Conservation (phyloP, 108 stramenopile genomes). For the Cyclotella choctawhatcheeana region DNA sequence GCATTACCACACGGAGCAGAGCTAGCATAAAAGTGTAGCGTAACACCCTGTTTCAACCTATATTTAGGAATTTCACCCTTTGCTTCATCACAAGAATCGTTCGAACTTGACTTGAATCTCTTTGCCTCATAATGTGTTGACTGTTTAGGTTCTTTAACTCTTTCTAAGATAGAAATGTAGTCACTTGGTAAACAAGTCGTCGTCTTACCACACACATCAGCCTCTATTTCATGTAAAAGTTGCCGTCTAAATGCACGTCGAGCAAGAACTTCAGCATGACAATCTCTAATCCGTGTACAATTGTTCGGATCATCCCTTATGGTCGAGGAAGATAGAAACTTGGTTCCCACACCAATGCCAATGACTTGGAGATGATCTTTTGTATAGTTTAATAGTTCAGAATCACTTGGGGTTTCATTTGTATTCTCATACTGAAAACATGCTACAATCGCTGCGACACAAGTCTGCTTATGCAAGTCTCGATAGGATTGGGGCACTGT, state of each 20-base stretch:
- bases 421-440: slow-evolving; percentile 35
- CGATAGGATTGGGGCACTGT: slow-evolving; percentile 53
- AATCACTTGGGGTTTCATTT: not conserved
- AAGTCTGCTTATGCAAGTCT: slow-evolving; percentile 64
- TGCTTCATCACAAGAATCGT: not conserved
- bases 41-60: slow-evolving; percentile 39
- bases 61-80: not conserved
- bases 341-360: slow-evolving; percentile 85
- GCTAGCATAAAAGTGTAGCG: slow-evolving; percentile 82
- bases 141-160: not conserved
- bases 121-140: slow-evolving; percentile 9
- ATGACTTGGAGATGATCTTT: slow-evolving; percentile 54
- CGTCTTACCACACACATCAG: slow-evolving; percentile 20
- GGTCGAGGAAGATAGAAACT: slow-evolving; percentile 67
- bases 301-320: slow-evolving; percentile 45
- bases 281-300: slow-evolving; percentile 65
- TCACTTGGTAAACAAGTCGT: not conserved
- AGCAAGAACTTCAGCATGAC: slow-evolving; percentile 88
- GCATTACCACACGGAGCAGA: slow-evolving; percentile 92
- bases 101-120: slow-evolving; percentile 42
- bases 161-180: slow-evolving; percentile 35
- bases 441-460: slow-evolving; percentile 80
- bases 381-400: not conserved
- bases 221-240: slow-evolving; percentile 64
- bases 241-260: slow-evolving; percentile 78